These are phyloP conservation scores for Fusarium illudens DNA, from an alignment of 2,329 filamentous ascomycete genomes.

Conservation along the genomic window DNA sequence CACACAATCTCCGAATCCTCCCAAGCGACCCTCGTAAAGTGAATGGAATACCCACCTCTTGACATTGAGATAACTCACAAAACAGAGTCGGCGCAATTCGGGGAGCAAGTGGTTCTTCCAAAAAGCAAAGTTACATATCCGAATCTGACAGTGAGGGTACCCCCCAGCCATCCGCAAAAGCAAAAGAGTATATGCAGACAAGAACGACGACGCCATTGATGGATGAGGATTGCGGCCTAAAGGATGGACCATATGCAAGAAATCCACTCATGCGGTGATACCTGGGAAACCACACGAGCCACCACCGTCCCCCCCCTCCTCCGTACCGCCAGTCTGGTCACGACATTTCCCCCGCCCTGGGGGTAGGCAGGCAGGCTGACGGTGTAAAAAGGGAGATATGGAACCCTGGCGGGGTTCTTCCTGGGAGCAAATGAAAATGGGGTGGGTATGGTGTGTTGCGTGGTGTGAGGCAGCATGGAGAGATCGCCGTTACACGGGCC, in stretches of 20 bases:
- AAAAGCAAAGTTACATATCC: neutral
- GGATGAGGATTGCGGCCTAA: neutral
- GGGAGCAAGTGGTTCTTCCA: neutral
- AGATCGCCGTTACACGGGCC: conserved; percentile 1
- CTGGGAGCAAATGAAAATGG: conserved; percentile 3
- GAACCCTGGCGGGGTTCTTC: neutral
- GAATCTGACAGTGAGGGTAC: neutral
- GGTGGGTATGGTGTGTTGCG: conserved; percentile 19
- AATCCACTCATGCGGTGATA: neutral
- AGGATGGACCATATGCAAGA: neutral
- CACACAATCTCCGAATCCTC: conserved; percentile 15
- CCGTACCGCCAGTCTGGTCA: neutral
- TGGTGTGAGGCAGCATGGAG: conserved; percentile 14
- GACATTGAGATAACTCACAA: neutral
- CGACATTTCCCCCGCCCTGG: neutral
- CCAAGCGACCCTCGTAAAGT: neutral
- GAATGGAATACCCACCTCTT: neutral
- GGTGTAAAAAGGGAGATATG: neutral
- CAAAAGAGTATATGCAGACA: conserved; percentile 7
- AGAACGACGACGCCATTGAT: neutral
- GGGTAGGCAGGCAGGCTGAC: neutral
- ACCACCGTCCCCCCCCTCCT: neutral
- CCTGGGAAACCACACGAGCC: neutral
- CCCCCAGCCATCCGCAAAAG: neutral
- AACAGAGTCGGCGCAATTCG: neutral